These are phyloP conservation scores for Barnettozyma wickerhamii DNA, from an alignment of 805 yeast species.

Conservation along the genomic window DNA sequence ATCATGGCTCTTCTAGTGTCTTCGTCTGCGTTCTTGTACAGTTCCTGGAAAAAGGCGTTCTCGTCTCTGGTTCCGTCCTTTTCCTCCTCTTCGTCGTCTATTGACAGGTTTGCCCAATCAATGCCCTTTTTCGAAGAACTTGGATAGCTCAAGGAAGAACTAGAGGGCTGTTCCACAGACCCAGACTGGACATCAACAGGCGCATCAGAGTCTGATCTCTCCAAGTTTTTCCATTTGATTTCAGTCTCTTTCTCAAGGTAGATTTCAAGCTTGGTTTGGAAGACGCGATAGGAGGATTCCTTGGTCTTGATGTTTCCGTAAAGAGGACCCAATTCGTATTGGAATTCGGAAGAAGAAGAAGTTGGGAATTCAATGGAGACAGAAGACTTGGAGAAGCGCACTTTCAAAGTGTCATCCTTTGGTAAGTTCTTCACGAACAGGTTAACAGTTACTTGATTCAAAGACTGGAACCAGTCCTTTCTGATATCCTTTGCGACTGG, in stretches of 20 bases:
- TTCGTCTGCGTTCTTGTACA: constrained; percentile 78
- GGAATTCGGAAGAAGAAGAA: constrained; percentile 49
- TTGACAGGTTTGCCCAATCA: constrained; percentile 65
- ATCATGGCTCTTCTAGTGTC: constrained; percentile 92
- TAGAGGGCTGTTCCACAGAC: constrained; percentile 1
- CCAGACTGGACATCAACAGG: constrained; percentile 4
- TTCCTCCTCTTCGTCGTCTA: constrained; percentile 41
- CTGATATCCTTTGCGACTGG: constrained; percentile 32
- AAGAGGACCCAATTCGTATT: constrained; percentile 51
- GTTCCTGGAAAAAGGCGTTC: constrained; percentile 66
- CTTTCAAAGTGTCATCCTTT: constrained; percentile 37
- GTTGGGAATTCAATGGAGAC: constrained; percentile 45
- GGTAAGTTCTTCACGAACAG: constrained; percentile 68
- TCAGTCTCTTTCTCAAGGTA: constrained; percentile 43
- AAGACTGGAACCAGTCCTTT: constrained; percentile 74
- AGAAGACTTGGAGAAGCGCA: constrained; percentile 35
- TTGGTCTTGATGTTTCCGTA: constrained; percentile 45
- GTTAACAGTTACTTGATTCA: constrained; percentile 53
- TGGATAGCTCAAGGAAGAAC: constrained; percentile 40
- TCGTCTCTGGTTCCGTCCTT: constrained; percentile 39
- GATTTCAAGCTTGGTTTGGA: constrained; percentile 73
- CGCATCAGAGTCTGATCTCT: constrained; percentile 15
- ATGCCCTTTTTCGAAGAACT: constrained; percentile 55
- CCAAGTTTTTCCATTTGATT: constrained; percentile 52
- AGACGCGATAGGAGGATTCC: constrained; percentile 45